Evolutionary conservation across 495 filamentous ascomycete genomes (phyloP), one percentile per base, ranked within the genome.

Genomic region (Bathelium albidoporum): DNA sequence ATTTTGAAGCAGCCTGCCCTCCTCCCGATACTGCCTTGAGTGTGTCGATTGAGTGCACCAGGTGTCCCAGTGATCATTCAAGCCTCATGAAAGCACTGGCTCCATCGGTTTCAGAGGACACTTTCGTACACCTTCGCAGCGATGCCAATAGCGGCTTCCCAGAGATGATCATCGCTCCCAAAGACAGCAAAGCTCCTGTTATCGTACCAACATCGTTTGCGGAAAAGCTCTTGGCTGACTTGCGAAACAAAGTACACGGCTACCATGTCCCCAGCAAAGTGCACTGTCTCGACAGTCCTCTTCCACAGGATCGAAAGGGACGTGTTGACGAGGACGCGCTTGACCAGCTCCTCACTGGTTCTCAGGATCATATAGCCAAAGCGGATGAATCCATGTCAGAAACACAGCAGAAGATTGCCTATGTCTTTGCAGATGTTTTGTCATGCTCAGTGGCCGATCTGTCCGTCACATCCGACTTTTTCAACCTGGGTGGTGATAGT

Each of bases 401-500:
- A 36, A 72, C 70, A 2, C 69, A 73, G 44, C 32, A 36, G n/a
- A 65, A 66, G 9, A 63, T 78, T n/a, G 72, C 69, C 11, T 62
- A 67, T 28, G 65, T 72, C 1, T 76, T 80, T 41, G 72, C 69
- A 9, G 53, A 64, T 5, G 67, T 73, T 62, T 62, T 76, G 52
- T 43, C 61, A 49, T 64, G 73, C 60, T 49, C 65, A 0, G 32
- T 64, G 11, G 59, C 67, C 2, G 72, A 75, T 20, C 67, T 78
- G 29, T 63, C 63, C 16, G 41, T 55, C 1, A 31, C 66, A 3
- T 72, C 73, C 1, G 72, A 77, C 61, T 80, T 80, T 58, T 79
- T 80, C 66, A 70, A 73, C 9, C 71, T 78, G 26, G 78, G 78
- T 1, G 78, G 78, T 41, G 74, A 78, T 41, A 79, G 78, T 62